Conservation (phyloP, 2,329 filamentous ascomycete genomes). For the Falciphora oryzae region DNA sequence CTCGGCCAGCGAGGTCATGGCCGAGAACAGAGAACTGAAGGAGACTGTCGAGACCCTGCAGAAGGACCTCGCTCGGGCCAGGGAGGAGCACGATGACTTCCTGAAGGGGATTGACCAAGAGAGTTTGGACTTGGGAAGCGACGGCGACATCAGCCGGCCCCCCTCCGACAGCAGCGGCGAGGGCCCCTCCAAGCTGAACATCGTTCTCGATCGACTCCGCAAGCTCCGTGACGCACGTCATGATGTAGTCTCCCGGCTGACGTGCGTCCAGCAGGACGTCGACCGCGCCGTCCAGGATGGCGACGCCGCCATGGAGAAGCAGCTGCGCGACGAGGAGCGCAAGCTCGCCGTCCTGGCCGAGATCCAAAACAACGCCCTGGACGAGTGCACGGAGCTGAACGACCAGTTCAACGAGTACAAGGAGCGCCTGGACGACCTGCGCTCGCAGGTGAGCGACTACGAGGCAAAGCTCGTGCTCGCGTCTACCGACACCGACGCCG, state of each 20-base stretch:
- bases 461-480: not conserved
- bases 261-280: not conserved
- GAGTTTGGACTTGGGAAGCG: not conserved
- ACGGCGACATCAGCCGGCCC: not conserved
- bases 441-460: not conserved
- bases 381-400: not conserved
- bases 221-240: not conserved
- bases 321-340: not conserved
- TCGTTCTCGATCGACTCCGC: not conserved
- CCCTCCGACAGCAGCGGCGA: too few relatives aligned
- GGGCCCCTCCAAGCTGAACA: not conserved
- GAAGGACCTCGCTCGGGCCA: not conserved
- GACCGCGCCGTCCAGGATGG: constrained; percentile 1
- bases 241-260: not conserved
- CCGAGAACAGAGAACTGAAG: not conserved
- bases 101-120: not conserved
- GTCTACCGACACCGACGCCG: not conserved
- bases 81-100: not conserved
- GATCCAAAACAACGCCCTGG: not conserved
- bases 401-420: not conserved
- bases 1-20: not conserved
- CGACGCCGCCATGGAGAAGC: constrained; percentile 6
- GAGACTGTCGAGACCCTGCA: not conserved
- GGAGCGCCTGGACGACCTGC: not conserved
- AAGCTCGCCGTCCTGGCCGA: not conserved